Evolutionary conservation across 768 basidiomycete species (phyloP), one percentile per base, ranked within the genome.

Genomic region (Phylloporus sp.): DNA sequence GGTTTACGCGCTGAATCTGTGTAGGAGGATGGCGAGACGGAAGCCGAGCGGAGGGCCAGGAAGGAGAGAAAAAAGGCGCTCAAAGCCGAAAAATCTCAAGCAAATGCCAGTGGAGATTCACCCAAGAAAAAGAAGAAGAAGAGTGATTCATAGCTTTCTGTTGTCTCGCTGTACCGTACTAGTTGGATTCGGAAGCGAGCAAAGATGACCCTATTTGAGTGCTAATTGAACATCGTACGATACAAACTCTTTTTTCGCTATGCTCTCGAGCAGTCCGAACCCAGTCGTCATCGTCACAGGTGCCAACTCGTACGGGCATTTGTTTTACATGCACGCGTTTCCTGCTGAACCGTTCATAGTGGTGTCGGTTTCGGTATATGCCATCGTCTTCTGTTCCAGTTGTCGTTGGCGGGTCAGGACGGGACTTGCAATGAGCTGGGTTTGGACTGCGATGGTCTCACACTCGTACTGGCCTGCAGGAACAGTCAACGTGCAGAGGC

Each of bases 301-400:
- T 31, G 84, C 84, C 9, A 87, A 86, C 57, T 71, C 74, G 84
- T 84, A 61, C 39, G 74, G 54, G 17, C 33, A 35, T 20, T 23
- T 26, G 37, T 13, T 46, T 24, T 6, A 18, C 18, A 29, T 24
- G 27, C 5, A 9, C 43, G 31, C 7, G 38, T 32, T 24, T 46
- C 47, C 57, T 85, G 15, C 22, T 4, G 24, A 42, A 28, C 20
- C 18, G 81, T 39, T 47, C 46, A 3, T 61, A 92, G 90, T 31
- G 90, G 90, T 46, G 75, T 93, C 15, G 90, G 90, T 14, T 86
- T 84, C 61, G 88, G 86, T 11, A 84, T 87, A 35, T 90, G 88
- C 68, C 79, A 84, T 50, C 82, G 90, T 38, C 74, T 93, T 7
- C 72, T 93, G 36, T 65, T 72, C 54, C 83, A 90, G 56, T 69